Conservation (phyloP, 1,284 basidiomycete species). For the Acaromyces ingoldii region DNA sequence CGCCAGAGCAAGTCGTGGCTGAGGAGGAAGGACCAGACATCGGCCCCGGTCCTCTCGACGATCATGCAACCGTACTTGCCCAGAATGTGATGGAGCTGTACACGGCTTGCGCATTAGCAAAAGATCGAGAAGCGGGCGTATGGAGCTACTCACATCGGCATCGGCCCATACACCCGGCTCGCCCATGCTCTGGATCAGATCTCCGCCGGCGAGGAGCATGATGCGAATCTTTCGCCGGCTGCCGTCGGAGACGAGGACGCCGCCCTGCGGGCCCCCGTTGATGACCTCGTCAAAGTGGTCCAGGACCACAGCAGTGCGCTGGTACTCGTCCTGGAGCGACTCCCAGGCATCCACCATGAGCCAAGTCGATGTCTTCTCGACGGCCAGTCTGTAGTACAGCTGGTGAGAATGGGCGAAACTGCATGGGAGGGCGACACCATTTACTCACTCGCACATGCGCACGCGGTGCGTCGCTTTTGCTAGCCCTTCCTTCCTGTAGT, state of each 20-base stretch:
- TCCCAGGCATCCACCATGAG: slow-evolving; percentile 95
- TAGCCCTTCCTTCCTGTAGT: slow-evolving; percentile 50
- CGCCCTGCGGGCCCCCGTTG: slow-evolving; percentile 59
- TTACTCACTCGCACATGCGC: slow-evolving; percentile 48
- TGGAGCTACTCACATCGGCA: slow-evolving; percentile 66
- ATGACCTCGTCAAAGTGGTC: slow-evolving; percentile 89
- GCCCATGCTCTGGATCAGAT: slow-evolving; percentile 95
- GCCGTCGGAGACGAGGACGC: slow-evolving; percentile 41
- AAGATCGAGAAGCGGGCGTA: too few relatives aligned
- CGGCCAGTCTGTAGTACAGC: slow-evolving; percentile 25
- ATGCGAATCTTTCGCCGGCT: slow-evolving; percentile 56
- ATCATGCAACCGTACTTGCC: slow-evolving; percentile 91
- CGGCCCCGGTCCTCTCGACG: slow-evolving; percentile 88
- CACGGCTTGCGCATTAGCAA: not conserved
- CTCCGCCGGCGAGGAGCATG: slow-evolving; percentile 93
- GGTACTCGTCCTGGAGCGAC: slow-evolving; percentile 80
- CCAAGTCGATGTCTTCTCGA: slow-evolving; percentile 51
- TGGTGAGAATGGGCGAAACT: not conserved
- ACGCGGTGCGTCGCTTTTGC: slow-evolving; percentile 48
- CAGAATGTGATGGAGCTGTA: slow-evolving; percentile 86
- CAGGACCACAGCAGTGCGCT: slow-evolving; percentile 89
- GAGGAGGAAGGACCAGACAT: slow-evolving; percentile 65
- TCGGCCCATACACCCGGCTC: slow-evolving; percentile 98
- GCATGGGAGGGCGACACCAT: not conserved
- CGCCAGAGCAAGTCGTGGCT: slow-evolving; percentile 59